Evolutionary conservation across 1,139 yeast species (phyloP), one percentile per base, ranked within the genome.

Genomic region (Saccharomyces hybrid): DNA sequence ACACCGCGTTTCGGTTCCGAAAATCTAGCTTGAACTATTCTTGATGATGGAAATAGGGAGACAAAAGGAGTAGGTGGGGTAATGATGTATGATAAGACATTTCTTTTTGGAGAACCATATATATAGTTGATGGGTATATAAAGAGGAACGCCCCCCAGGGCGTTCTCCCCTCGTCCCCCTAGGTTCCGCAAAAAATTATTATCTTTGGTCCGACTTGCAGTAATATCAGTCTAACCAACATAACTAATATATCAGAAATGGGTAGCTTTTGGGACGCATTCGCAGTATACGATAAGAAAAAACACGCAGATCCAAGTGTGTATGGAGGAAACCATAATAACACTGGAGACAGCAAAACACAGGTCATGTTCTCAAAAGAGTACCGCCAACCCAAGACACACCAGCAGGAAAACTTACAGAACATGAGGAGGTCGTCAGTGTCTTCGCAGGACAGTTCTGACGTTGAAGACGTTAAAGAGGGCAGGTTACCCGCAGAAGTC

Each of bases 251-350:
- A 30, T 28, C 14, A 30, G 32, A n/a, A 9, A 66, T 64, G 68
- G 56, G 59, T 27, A 62, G 60, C 52, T 57, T 69, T 54, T 66
- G 65, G 61, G 67, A 67, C 48, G 62, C 70, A 34, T 69, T 69
- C 54, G 59, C 60, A 54, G 69, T 67, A 16, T 66, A 69, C 56
- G 67, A 67, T 58, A 58, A 56, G 47, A 59, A 58, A 50, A 69
- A 69, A 51, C 72, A 69, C 56, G 60, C 66, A 8, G 55, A 60
- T 48, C 62, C 66, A 5, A 59, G 53, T 8, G 59, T 63, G 57
- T 55, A 50, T 28, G 69, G 68, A 3, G 56, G 59, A 1, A 60
- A 59, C 52, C 66, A 64, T 51, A 59, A 63, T 23, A 66, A 66
- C 57, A 53, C 61, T 16, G 66, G 68, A 14, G 56, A 59, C 13